These are phyloP conservation scores for Adansonia rubrostipa DNA, from an alignment of 441 rosid genomes.

Conservation along the genomic window DNA sequence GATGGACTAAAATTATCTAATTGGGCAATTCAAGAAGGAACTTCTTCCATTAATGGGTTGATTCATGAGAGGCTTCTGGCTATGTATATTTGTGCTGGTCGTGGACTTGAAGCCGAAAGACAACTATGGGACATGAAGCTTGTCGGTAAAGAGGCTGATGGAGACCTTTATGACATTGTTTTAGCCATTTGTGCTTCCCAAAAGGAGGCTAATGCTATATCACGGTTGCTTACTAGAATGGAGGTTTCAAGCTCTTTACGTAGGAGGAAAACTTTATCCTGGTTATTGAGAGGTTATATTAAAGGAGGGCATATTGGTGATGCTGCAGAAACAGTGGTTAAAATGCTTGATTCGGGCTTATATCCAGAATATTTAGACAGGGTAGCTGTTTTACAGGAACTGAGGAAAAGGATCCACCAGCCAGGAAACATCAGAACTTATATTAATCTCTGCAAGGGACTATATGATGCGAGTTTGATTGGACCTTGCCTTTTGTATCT, in stretches of 20 bases:
- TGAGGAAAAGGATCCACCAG: constrained; percentile 68
- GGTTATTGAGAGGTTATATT: constrained; percentile 85
- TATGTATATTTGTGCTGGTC: constrained; percentile 84
- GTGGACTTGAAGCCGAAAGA: constrained; percentile 79
- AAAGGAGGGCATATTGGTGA: constrained; percentile 83
- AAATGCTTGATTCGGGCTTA: constrained; percentile 79
- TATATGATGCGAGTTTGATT: constrained; percentile 63
- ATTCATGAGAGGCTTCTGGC: constrained; percentile 86
- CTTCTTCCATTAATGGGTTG: constrained; percentile 56
- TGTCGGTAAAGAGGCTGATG: constrained; percentile 78
- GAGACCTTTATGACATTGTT: constrained; percentile 76
- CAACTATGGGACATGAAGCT: constrained; percentile 93
- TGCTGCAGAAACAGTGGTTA: constrained; percentile 66
- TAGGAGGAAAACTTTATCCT: constrained; percentile 70
- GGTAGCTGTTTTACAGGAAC: constrained; percentile 85
- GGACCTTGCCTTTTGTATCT: constrained; percentile 80
- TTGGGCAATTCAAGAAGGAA: constrained; percentile 76
- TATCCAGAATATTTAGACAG: constrained; percentile 80
- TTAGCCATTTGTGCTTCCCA: constrained; percentile 89
- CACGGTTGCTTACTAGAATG: constrained; percentile 60
- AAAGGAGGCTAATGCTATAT: constrained; percentile 58
- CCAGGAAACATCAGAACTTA: constrained; percentile 60
- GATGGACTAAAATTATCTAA: constrained; percentile 59
- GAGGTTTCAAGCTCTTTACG: constrained; percentile 52
- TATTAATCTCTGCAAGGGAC: constrained; percentile 66